Conservation (phyloP, 345 rosid species). For the Salix exigua region DNA sequence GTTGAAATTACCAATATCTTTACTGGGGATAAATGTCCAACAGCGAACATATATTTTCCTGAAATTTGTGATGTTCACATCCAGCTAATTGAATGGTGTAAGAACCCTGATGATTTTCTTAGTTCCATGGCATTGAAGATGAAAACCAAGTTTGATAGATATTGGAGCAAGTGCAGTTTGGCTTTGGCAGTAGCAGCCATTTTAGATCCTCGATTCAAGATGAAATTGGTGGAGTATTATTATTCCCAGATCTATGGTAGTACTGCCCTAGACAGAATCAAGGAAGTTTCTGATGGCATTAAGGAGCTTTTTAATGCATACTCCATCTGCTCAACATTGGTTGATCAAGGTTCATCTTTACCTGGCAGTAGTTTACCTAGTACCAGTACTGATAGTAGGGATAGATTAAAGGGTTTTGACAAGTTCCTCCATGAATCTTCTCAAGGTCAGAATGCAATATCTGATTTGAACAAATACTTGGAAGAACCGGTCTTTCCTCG, state of each 20-base stretch:
- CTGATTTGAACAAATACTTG: conserved; percentile 84
- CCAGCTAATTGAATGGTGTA: conserved; percentile 87
- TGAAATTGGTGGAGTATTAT: conserved; percentile 91
- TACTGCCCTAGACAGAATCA: conserved; percentile 73
- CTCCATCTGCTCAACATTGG: conserved; percentile 68
- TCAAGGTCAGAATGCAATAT: conserved; percentile 51
- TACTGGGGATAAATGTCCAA: conserved; percentile 55
- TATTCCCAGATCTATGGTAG: conserved; percentile 93
- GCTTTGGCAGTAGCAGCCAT: conserved; percentile 83
- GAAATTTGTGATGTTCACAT: conserved; percentile 83
- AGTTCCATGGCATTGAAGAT: conserved; percentile 62
- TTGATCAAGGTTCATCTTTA: conserved; percentile 70
- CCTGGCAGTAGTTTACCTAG: conserved; percentile 70
- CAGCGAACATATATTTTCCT: conserved; percentile 82
- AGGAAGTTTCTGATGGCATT: conserved; percentile 75
- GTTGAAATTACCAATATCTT: conserved; percentile 57
- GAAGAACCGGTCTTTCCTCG: conserved; percentile 91
- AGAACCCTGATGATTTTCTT: conserved; percentile 61
- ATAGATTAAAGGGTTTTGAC: conserved; percentile 84
- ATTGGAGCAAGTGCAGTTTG: conserved; percentile 89
- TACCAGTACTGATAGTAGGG: conserved; percentile 51
- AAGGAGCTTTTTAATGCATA: conserved; percentile 81
- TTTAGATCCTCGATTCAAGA: conserved; percentile 90
- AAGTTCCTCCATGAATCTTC: conserved; percentile 83
- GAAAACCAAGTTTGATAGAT: conserved; percentile 75